Conservation (phyloP, 768 basidiomycete genomes). For the Suillus subluteus region DNA sequence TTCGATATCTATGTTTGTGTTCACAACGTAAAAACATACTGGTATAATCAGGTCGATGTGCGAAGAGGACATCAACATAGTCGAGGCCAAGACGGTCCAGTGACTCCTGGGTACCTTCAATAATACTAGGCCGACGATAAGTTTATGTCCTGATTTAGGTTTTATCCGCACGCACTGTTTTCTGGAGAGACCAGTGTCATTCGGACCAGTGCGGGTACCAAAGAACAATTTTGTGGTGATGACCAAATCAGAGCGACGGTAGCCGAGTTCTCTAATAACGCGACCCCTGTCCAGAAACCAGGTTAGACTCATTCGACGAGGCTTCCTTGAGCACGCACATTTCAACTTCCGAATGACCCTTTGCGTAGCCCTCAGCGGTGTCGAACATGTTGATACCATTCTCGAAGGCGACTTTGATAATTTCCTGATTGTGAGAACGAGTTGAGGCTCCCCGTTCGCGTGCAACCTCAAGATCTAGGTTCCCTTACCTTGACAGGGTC, state of each 20-base stretch:
- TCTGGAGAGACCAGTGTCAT: conserved; percentile 41
- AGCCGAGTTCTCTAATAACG: conserved; percentile 57
- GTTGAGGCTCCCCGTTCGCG: neutral
- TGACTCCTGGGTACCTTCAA: conserved; percentile 56
- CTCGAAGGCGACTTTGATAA: conserved; percentile 58
- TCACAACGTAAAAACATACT: conserved; percentile 24
- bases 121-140: conserved; percentile 38
- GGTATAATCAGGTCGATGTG: conserved; percentile 50
- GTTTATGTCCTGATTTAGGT: neutral
- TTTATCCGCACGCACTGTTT: conserved; percentile 28
- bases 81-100: conserved; percentile 55
- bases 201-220: conserved; percentile 52
- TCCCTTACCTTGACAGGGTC: conserved; percentile 51
- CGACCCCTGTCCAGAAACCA: conserved; percentile 40
- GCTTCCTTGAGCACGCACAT: conserved; percentile 39
- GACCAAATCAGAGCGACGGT: conserved; percentile 52
- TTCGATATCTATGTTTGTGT: conserved; percentile 9
- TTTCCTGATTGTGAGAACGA: conserved; percentile 38
- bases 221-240: conserved; percentile 64
- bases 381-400: conserved; percentile 56
- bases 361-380: conserved; percentile 47
- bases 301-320: neutral
- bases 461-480: neutral
- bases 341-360: conserved; percentile 55
- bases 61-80: conserved; percentile 55